Percentiles rank a stretch among this genome's conserved stretches.
Conservation (phyloP, 164 flowering plant species). For the Vitis rotundifolia region DNA sequence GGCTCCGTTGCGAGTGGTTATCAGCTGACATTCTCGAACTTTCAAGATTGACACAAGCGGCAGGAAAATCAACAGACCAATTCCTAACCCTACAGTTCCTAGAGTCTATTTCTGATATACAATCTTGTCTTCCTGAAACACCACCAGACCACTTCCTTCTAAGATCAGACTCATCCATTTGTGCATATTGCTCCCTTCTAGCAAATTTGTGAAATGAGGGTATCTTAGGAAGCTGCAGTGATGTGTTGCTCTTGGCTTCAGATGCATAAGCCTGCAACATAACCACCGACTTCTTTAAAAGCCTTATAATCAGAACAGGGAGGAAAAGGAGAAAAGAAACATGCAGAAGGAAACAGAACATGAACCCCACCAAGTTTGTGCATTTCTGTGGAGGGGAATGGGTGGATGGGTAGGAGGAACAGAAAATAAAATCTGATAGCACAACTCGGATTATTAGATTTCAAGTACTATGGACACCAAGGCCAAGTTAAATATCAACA, state of each 20-base stretch:
- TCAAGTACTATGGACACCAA: background rate
- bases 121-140: slow-evolving; percentile 78
- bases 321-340: background rate
- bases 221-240: slow-evolving; percentile 86
- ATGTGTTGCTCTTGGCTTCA: slow-evolving; percentile 53
- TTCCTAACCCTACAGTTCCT: slow-evolving; percentile 92
- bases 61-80: slow-evolving; percentile 97
- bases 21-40: slow-evolving; percentile 65
- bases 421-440: background rate
- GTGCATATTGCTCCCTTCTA: slow-evolving; percentile 83
- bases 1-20: slow-evolving; percentile 71
- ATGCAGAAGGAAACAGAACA: background rate
- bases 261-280: slow-evolving; percentile 87
- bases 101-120: slow-evolving; percentile 92
- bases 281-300: slow-evolving; percentile 3
- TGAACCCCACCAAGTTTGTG: background rate
- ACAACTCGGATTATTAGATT: background rate
- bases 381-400: background rate
- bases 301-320: background rate
- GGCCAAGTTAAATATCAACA: background rate
- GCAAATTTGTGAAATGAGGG: slow-evolving; percentile 98
- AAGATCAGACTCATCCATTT: slow-evolving; percentile 74
- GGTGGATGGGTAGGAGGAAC: too few relatives aligned
- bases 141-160: slow-evolving; percentile 74
- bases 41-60: slow-evolving; percentile 75